These are phyloP conservation scores for Ophiostoma angusticollis DNA, from an alignment of 2,329 filamentous ascomycete genomes.

Conservation along the genomic window DNA sequence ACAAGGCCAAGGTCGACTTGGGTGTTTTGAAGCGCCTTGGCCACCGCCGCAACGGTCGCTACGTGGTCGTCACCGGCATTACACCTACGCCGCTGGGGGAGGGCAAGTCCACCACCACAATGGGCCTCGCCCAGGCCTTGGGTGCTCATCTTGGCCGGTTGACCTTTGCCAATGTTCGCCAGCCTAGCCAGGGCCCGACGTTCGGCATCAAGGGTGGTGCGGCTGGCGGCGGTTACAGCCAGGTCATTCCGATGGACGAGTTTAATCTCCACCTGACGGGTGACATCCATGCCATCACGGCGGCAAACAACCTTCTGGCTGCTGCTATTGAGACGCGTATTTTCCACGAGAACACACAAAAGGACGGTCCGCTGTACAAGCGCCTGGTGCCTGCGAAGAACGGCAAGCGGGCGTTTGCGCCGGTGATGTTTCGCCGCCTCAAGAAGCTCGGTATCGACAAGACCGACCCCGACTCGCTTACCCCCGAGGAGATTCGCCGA, in stretches of 20 bases:
- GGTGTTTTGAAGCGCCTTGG: slow-evolving; percentile 67
- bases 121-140: slow-evolving; percentile 86
- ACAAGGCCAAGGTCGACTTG: slow-evolving; percentile 92
- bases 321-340: slow-evolving; percentile 96
- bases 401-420: slow-evolving; percentile 73
- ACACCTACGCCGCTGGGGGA: slow-evolving; percentile 94
- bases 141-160: slow-evolving; percentile 78
- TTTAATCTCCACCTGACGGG: slow-evolving; percentile 97
- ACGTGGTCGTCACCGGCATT: slow-evolving; percentile 88
- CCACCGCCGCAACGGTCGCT: slow-evolving; percentile 79
- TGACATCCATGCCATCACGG: slow-evolving; percentile 94
- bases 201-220: slow-evolving; percentile 99
- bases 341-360: slow-evolving; percentile 94
- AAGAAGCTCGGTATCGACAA: slow-evolving; percentile 95
- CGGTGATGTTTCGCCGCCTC: slow-evolving; percentile 82
- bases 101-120: slow-evolving; percentile 95
- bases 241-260: slow-evolving; percentile 99
- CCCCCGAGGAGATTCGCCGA: slow-evolving; percentile 70
- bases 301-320: slow-evolving; percentile 91
- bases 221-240: slow-evolving; percentile 93
- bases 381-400: slow-evolving; percentile 83
- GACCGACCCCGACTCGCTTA: slow-evolving; percentile 83
- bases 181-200: slow-evolving; percentile 92
- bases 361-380: slow-evolving; percentile 75
- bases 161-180: slow-evolving; percentile 90